Evolutionary conservation across 768 basidiomycete species (phyloP).

Genomic region (Mycena galopus): DNA sequence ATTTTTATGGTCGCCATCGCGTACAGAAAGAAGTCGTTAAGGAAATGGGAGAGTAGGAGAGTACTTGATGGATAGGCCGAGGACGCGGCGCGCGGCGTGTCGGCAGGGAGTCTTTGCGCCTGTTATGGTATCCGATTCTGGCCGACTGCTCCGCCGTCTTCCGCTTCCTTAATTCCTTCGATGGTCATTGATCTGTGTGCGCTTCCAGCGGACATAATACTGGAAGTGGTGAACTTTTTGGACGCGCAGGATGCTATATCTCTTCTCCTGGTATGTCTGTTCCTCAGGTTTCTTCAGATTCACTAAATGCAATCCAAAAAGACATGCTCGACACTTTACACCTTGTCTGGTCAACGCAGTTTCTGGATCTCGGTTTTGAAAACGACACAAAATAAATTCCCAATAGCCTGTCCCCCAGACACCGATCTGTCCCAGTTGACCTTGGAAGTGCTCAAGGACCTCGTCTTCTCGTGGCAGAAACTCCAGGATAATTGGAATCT

Average conservation of each 20-base stretch:
- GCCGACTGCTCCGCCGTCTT: too few species aligned
- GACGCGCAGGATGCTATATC: conserved; percentile 15
- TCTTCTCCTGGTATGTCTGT: conserved; percentile 18
- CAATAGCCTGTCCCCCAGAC: conserved; percentile 20
- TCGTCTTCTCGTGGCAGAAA: conserved; percentile 12
- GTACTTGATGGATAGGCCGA: too few species aligned
- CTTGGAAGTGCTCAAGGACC: conserved; percentile 16
- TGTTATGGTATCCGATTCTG: too few species aligned
- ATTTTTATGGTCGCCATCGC: conserved; percentile 82
- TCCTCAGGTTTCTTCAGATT: neutral
- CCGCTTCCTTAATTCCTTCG: too few species aligned
- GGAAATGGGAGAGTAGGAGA: too few species aligned
- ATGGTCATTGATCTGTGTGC: too few species aligned
- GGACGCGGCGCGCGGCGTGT: too few species aligned
- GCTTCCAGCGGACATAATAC: conserved; percentile 20
- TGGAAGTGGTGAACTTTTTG: conserved; percentile 3
- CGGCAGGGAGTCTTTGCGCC: too few species aligned
- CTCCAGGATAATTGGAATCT: conserved; percentile 27
- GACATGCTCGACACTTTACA: conserved; percentile 26
- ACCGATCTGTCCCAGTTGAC: conserved; percentile 20
- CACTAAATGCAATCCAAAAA: neutral
- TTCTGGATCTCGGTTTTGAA: conserved; percentile 26
- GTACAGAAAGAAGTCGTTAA: neutral
- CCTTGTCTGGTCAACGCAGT: conserved; percentile 8
- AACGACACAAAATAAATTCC: conserved; percentile 3